Evolutionary conservation across 2,329 filamentous ascomycete species (phyloP).

Genomic region (Xylaria sp.): DNA sequence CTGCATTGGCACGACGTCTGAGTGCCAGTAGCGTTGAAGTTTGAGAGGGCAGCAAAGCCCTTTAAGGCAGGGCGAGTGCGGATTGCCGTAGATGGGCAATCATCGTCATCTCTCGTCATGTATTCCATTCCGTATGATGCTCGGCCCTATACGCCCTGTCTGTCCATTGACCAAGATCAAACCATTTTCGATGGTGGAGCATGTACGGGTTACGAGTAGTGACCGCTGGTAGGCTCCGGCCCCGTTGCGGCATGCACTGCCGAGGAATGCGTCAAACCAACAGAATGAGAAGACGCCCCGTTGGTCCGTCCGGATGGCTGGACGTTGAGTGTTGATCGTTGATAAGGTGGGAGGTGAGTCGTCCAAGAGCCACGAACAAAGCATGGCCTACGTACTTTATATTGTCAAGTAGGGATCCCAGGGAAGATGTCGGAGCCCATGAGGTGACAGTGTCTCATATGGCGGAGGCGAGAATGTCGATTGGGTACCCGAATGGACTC

Average conservation of each 20-base stretch:
- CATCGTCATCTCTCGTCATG: background rate
- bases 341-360: background rate
- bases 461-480: background rate
- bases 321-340: background rate
- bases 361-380: slow-evolving; percentile 1
- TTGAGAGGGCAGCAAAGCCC: background rate
- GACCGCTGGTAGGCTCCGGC: background rate
- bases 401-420: background rate
- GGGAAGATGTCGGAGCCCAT: background rate
- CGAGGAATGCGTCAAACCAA: background rate
- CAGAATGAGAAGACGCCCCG: background rate
- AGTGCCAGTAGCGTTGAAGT: background rate
- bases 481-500: no score
- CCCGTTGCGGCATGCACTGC: background rate
- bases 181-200: background rate
- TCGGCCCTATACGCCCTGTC: background rate
- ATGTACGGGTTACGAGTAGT: background rate
- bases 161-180: background rate
- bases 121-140: background rate
- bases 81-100: background rate
- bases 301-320: background rate
- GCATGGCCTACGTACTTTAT: background rate
- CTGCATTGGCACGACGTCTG: background rate
- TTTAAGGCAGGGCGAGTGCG: background rate
- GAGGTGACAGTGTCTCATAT: background rate